Evolutionary conservation across 2,329 filamentous ascomycete genomes (phyloP), one percentile per base, ranked within the genome.

Genomic region (Clathrospora elynae): DNA sequence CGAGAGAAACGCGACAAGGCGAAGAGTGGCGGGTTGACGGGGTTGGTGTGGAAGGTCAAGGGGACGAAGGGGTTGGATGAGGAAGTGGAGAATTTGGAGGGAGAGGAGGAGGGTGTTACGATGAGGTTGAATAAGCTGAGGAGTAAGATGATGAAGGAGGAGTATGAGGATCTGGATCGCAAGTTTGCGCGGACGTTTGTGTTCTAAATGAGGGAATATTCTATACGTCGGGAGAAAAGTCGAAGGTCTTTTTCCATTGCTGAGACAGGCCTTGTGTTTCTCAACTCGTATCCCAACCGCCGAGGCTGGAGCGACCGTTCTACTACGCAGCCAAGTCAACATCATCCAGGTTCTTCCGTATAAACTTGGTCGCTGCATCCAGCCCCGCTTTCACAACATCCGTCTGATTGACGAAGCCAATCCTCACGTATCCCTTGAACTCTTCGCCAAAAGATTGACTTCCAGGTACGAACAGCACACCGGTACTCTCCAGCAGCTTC

Each of bases 361-460:
- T 74, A 52, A 82, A 84, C 42, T 74, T 67, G 20, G 71, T 72
- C 49, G 79, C 59, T 42, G 74, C 75, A 53, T 81, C 76, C 59
- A 95, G 62, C 0, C 81, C 89, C 51, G 84, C 78, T 57, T 80
- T 75, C 37, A 95, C 61, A n/a, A 88, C 77, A 10, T 83, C 77
- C 1, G 86, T 90, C 55, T 85, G 78, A 59, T 82, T 85, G 1
- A 85, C 87, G 69, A 86, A 93, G 0, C 89, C 88, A 49, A 95
- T 78, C 46, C 90, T 77, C 14, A 95, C 84, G 68, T 82, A 91
- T 2, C 89, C 89, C 54, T 78, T 76, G 46, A 61, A 91, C 31
- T 88, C 84, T 25, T 77, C 68, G 0, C 89, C 90, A 67, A 95
- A 95, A 56, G 85, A 89, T 28, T 75, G 77, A 32, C 81, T 82